These are phyloP conservation scores for Colletotrichum sp. DNA, from an alignment of 2,329 filamentous ascomycete genomes.

Conservation along the genomic window DNA sequence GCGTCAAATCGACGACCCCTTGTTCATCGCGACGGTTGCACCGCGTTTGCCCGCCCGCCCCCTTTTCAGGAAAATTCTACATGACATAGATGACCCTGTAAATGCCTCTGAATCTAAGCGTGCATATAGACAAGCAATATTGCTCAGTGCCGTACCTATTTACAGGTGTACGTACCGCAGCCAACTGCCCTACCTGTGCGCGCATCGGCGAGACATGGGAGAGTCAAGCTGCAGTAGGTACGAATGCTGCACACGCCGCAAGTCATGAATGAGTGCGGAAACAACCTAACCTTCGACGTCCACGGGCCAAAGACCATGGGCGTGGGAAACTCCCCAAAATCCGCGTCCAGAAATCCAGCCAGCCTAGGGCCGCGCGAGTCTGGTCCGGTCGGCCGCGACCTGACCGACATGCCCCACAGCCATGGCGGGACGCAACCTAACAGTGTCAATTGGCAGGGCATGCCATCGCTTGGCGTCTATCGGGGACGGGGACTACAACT, in stretches of 20 bases:
- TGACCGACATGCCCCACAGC: slow-evolving; percentile 12
- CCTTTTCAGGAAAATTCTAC: neutral
- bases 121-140: neutral
- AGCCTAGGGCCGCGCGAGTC: slow-evolving; percentile 1
- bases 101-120: neutral
- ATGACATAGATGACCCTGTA: neutral
- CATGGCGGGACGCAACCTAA: slow-evolving; percentile 15
- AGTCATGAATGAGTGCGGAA: slow-evolving; percentile 1
- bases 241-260: neutral
- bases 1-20: neutral
- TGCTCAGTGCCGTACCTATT: neutral
- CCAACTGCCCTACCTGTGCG: neutral
- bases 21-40: slow-evolving; percentile 22
- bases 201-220: neutral
- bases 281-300: neutral
- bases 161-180: neutral
- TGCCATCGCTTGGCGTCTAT: slow-evolving; percentile 2
- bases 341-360: neutral
- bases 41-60: slow-evolving; percentile 6
- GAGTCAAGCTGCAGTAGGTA: neutral
- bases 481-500: neutral
- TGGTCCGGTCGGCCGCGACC: slow-evolving; percentile 13
- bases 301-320: neutral
- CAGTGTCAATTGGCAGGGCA: neutral
- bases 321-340: neutral